phyloP scores from a whole-genome alignment of 2,329 filamentous ascomycete species.

The Pseudocercospora fuligena region DNA sequence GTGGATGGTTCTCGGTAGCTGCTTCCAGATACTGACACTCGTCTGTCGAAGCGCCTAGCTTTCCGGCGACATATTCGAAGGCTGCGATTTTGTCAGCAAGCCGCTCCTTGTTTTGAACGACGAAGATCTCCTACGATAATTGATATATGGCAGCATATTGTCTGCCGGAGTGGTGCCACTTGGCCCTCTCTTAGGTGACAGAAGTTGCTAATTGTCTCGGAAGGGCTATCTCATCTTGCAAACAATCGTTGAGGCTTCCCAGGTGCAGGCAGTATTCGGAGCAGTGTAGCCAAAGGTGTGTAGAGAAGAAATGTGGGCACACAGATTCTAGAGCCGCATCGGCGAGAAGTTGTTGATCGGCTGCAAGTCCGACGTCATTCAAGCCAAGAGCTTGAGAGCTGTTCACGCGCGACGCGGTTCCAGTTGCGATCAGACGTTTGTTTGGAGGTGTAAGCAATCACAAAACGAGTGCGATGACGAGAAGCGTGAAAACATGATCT shows the following conservation, averaged over 20 bases:
- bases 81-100: conserved; percentile 49
- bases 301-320: not conserved
- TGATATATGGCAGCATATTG: conserved; percentile 67
- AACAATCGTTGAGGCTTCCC: not conserved
- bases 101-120: conserved; percentile 10
- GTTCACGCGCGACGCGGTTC: not conserved
- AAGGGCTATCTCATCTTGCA: conserved; percentile 6
- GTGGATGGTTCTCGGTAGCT: not conserved
- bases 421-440: not conserved
- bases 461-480: conserved; percentile 2
- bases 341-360: not conserved
- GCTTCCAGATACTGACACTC: conserved; percentile 56
- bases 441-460: not conserved
- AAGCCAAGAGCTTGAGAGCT: conserved; percentile 1
- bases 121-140: conserved; percentile 57
- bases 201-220: not conserved
- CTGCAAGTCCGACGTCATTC: not conserved
- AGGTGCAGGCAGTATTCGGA: not conserved
- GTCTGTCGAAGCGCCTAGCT: conserved; percentile 67
- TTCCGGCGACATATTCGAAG: conserved; percentile 62
- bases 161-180: conserved; percentile 11
- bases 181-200: conserved; percentile 2
- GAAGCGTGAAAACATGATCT: not conserved
- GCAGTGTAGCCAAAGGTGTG: not conserved
- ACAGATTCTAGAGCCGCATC: conserved; percentile 1